Percentiles rank a stretch among this genome's conserved stretches.
Evolutionary conservation across 1,139 yeast species (phyloP).

Genomic region (Debaryomyces sp.): DNA sequence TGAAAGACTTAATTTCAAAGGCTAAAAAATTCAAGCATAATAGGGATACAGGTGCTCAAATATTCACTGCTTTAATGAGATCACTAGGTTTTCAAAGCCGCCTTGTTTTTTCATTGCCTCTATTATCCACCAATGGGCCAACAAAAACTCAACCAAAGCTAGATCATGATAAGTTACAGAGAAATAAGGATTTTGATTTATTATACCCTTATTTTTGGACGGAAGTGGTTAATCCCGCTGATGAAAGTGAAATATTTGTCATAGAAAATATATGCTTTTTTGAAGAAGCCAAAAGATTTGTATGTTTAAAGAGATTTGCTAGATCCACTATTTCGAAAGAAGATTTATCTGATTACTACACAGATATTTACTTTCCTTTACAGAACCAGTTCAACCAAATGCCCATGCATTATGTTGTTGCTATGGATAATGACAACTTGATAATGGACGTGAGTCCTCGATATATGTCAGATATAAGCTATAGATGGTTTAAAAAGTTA

Average conservation of each 20-base stretch:
- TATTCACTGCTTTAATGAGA: slow-evolving; percentile 36
- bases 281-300: slow-evolving; percentile 31
- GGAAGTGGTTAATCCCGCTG: slow-evolving; percentile 37
- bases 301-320: slow-evolving; percentile 22
- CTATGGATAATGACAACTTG: slow-evolving; percentile 22
- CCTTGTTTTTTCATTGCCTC: slow-evolving; percentile 38
- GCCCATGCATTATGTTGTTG: slow-evolving; percentile 38
- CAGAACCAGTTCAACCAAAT: slow-evolving; percentile 31
- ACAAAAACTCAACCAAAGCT: slow-evolving; percentile 27
- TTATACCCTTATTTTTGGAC: slow-evolving; percentile 47
- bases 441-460: slow-evolving; percentile 37
- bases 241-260: slow-evolving; percentile 28
- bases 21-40: slow-evolving; percentile 34
- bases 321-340: background rate
- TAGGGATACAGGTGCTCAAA: slow-evolving; percentile 41
- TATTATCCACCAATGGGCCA: slow-evolving; percentile 21
- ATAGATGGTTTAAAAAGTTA: slow-evolving; percentile 33
- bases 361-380: slow-evolving; percentile 27
- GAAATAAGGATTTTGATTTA: slow-evolving; percentile 38
- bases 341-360: slow-evolving; percentile 13
- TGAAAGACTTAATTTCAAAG: slow-evolving; percentile 18
- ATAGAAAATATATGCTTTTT: slow-evolving; percentile 37
- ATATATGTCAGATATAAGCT: slow-evolving; percentile 37
- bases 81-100: slow-evolving; percentile 37
- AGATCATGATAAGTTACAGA: slow-evolving; percentile 22